These are phyloP conservation scores for Quillaja saponaria DNA, from an alignment of 306 rosid genomes.

Conservation along the genomic window DNA sequence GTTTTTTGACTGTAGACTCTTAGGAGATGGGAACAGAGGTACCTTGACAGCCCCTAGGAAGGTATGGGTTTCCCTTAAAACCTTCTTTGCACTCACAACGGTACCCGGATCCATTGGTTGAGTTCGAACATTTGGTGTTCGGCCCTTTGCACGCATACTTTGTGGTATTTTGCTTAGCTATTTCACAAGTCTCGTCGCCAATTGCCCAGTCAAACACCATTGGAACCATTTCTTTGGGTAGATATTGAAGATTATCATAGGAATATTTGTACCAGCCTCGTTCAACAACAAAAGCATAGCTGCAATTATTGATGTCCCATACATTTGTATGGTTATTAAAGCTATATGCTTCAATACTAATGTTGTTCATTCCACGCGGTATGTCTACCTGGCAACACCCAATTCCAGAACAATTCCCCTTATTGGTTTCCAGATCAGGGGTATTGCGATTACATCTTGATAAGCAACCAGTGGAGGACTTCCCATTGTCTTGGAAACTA, in stretches of 20 bases:
- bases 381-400: slow-evolving; percentile 47
- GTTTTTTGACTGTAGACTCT: no score
- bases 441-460: slow-evolving; percentile 21
- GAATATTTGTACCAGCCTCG: slow-evolving; percentile 23
- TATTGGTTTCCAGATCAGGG: no score
- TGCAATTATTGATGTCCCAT: slow-evolving; percentile 32
- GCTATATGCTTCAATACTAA: neutral
- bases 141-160: slow-evolving; percentile 22
- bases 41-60: slow-evolving; percentile 24
- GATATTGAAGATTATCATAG: neutral
- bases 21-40: no score
- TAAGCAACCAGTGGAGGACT: slow-evolving; percentile 36
- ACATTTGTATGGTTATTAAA: rapidly evolving
- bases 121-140: neutral
- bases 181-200: slow-evolving; percentile 25
- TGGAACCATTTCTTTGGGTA: neutral
- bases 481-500: rapidly evolving
- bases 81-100: slow-evolving; percentile 14
- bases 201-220: slow-evolving; percentile 47
- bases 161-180: neutral
- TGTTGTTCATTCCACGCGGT: slow-evolving; percentile 10
- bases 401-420: slow-evolving; percentile 32
- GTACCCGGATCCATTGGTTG: neutral
- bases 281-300: slow-evolving; percentile 33
- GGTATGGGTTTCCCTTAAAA: slow-evolving; percentile 26